Conservation (phyloP, 148 eudicot genomes). For the Vaccinium myrtillus region DNA sequence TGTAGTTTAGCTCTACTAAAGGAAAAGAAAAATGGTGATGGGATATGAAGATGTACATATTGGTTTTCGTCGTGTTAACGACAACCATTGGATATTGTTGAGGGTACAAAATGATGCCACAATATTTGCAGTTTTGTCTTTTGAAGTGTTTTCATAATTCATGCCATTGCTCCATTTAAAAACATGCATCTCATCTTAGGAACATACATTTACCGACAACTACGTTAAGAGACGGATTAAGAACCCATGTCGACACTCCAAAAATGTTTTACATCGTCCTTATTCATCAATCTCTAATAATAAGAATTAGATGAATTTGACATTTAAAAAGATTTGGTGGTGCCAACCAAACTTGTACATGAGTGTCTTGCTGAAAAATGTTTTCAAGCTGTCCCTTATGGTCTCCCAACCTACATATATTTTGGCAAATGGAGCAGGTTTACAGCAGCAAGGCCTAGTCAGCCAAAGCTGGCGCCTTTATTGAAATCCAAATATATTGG, state of each 20-base stretch:
- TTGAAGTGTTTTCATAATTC: not conserved
- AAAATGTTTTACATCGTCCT: not conserved
- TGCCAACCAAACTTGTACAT: conserved; percentile 24
- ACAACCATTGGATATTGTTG: too few relatives aligned
- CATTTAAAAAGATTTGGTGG: not conserved
- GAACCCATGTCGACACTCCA: not conserved
- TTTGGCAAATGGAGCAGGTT: too few relatives aligned
- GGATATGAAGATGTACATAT: too few relatives aligned
- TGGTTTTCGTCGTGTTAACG: too few relatives aligned
- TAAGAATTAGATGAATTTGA: too few relatives aligned
- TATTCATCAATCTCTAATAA: too few relatives aligned
- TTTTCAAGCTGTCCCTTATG: conserved; percentile 25
- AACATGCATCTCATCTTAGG: not conserved
- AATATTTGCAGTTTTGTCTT: not conserved
- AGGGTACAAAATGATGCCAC: too few relatives aligned
- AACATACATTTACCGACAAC: not conserved
- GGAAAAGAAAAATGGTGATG: too few relatives aligned
- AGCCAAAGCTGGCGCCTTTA: not conserved
- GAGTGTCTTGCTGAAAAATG: conserved; percentile 24
- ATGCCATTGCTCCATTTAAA: not conserved
- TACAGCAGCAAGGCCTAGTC: not conserved
- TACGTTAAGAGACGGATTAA: not conserved
- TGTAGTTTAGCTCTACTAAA: too few relatives aligned
- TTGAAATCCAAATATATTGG: not conserved
- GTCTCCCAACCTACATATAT: not conserved